These are phyloP conservation scores for Xylaria sp. DNA, from an alignment of 2,329 filamentous ascomycete genomes.

Conservation along the genomic window DNA sequence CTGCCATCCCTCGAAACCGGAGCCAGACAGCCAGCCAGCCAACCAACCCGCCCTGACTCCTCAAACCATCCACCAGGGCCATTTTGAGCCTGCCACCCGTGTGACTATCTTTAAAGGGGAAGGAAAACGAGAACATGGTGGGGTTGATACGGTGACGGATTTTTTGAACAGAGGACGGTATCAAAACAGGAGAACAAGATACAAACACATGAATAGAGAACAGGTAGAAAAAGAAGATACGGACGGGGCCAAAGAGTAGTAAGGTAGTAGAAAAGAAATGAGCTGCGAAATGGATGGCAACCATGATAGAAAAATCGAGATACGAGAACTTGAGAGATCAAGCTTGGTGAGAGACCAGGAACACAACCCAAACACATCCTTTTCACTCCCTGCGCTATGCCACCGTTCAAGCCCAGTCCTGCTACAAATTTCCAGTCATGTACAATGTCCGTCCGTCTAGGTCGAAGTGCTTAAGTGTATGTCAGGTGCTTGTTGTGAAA, in stretches of 20 bases:
- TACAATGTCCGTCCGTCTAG: slow-evolving; percentile 40
- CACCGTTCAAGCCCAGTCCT: slow-evolving; percentile 40
- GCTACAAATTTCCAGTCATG: slow-evolving; percentile 43
- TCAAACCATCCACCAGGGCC: slow-evolving; percentile 27
- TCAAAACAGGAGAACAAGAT: slow-evolving; percentile 20
- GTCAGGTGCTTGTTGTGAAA: slow-evolving; percentile 37
- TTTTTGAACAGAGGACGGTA: slow-evolving; percentile 19
- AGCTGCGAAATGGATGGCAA: slow-evolving; percentile 25
- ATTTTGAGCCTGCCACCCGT: slow-evolving; percentile 28
- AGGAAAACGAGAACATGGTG: slow-evolving; percentile 16
- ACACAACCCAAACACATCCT: slow-evolving; percentile 44
- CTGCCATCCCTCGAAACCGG: slow-evolving; percentile 28
- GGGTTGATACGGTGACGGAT: slow-evolving; percentile 13
- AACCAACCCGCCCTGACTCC: slow-evolving; percentile 32
- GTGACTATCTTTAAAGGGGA: slow-evolving; percentile 26
- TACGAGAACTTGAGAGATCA: slow-evolving; percentile 37
- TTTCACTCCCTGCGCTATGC: slow-evolving; percentile 46
- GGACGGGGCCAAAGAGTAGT: slow-evolving; percentile 25
- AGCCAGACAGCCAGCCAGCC: slow-evolving; percentile 31
- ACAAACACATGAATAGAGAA: slow-evolving; percentile 25
- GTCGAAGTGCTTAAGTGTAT: slow-evolving; percentile 40
- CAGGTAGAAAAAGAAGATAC: slow-evolving; percentile 26
- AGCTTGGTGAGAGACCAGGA: slow-evolving; percentile 33
- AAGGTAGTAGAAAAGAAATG: slow-evolving; percentile 24
- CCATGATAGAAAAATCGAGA: slow-evolving; percentile 34